A percentile compares a stretch with the other conserved stretches of the same genome.
Evolutionary conservation across 352 stramenopile genomes (phyloP).

Genomic region (Pythium dissimile): DNA sequence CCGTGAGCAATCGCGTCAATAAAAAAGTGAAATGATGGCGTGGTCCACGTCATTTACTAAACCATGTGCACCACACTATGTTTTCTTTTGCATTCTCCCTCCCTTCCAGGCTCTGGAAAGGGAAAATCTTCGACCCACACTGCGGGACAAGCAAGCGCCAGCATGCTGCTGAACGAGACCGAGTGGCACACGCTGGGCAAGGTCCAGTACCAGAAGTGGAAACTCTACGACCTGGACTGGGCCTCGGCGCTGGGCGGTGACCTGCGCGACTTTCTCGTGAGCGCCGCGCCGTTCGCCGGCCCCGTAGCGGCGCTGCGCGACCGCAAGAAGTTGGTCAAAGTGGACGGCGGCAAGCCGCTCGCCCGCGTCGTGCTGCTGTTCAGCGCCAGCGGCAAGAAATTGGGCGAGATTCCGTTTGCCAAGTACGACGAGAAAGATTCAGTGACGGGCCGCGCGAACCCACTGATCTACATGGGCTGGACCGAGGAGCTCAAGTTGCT

Average conservation of each 20-base stretch:
- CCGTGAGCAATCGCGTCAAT: no score
- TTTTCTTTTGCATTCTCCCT: no score
- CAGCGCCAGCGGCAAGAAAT: conserved; percentile 63
- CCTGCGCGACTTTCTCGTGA: conserved; percentile 61
- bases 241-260: conserved; percentile 46
- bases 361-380: conserved; percentile 67
- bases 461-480: conserved; percentile 72
- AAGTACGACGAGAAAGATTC: conserved; percentile 63
- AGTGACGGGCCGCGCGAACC: conserved; percentile 29
- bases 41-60: no score
- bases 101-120: no score
- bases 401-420: conserved; percentile 60
- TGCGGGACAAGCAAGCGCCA: no score
- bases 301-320: conserved; percentile 72
- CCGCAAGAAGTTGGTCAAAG: conserved; percentile 69
- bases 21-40: no score
- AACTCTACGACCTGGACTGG: conserved; percentile 66
- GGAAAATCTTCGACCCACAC: no score
- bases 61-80: no score
- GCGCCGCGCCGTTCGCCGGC: conserved; percentile 61
- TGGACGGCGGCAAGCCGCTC: conserved; percentile 46
- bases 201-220: conserved; percentile 86
- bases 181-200: conserved; percentile 85
- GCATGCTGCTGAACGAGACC: conserved; percentile 47
- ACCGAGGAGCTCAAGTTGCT: conserved; percentile 80